Base-by-base conservation (phyloP, 768 basidiomycete genomes). In the Hygrophoropsis aurantiaca region DNA sequence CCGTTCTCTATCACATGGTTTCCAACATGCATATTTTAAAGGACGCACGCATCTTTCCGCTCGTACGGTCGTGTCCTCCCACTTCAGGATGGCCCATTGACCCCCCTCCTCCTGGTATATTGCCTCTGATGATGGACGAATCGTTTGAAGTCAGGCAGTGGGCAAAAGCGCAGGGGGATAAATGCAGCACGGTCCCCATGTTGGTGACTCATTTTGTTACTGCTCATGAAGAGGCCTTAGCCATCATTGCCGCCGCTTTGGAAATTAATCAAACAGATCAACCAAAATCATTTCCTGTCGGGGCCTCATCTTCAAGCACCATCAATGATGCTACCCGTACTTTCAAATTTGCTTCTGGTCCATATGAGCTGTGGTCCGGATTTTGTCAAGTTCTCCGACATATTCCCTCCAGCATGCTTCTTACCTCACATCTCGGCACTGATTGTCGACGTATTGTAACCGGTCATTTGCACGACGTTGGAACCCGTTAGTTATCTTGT, bases 1-100 rank as follows among this genome's bases (percentile, higher is more conserved):
- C 78, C 0, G 58, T 81, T 18, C 52, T 81, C 5, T 85, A 84
- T 57, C 83, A 83, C 47, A 76, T 83, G 50, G 58, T 89, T 45
- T 78, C 78, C 18, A 87, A 85, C 62, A 70, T 82, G 58, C 65
- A 66, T 16, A 67, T 87, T 44, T 74, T 87, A 39, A 72, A 70
- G 34, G 75, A 85, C 51, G 52, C 72, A 2, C 63, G 68, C 27
- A 65, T 91, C 40, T 57, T 81, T 34, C 48, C 57, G 35, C 35
- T 56, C 18, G 32, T 60, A 19, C 66, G 65, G 36, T 55, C 57
- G 44, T 57, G 53, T 13, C 66, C 65, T 20, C 41, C 56, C 2
- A 40, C 48, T 34, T 58, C 65, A 18, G 66, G 54, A 13, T 88
- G 86, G 85, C 83, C 85, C 23, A 63, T 62, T 5, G 73, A 82